phyloP scores from a whole-genome alignment of 1,139 yeast species.

The Kazachstania sp. region DNA sequence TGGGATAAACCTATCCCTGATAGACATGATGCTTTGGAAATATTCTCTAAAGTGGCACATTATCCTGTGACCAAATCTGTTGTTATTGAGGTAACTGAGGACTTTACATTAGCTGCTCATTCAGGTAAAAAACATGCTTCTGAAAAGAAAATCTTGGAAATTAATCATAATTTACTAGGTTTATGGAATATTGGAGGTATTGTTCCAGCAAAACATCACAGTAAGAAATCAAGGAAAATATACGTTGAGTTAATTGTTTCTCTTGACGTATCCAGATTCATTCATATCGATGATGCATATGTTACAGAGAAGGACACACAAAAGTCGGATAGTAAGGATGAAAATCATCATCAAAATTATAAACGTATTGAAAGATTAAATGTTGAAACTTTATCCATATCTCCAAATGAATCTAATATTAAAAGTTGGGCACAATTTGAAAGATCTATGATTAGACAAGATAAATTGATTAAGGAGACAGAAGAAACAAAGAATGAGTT shows the following conservation, averaged over 20 bases:
- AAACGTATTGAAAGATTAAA: slow-evolving; percentile 73
- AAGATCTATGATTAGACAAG: slow-evolving; percentile 73
- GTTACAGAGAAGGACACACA: slow-evolving; percentile 48
- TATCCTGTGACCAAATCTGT: slow-evolving; percentile 93
- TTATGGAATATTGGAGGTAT: slow-evolving; percentile 84
- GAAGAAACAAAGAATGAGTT: slow-evolving; percentile 97
- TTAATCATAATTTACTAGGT: slow-evolving; percentile 34
- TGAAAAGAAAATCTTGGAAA: neutral
- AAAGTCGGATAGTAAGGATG: slow-evolving; percentile 44
- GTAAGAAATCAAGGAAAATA: neutral
- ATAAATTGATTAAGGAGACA: slow-evolving; percentile 93
- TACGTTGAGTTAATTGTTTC: slow-evolving; percentile 41
- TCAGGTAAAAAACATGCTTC: slow-evolving; percentile 16
- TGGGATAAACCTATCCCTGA: slow-evolving; percentile 90
- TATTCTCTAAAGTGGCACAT: slow-evolving; percentile 84
- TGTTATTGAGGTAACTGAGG: slow-evolving; percentile 82
- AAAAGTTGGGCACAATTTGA: slow-evolving; percentile 67
- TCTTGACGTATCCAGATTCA: slow-evolving; percentile 93
- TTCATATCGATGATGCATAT: slow-evolving; percentile 86
- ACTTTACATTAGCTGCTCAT: slow-evolving; percentile 73
- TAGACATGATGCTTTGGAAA: slow-evolving; percentile 74
- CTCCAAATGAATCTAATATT: slow-evolving; percentile 53
- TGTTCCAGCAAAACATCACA: slow-evolving; percentile 25
- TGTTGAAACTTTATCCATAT: slow-evolving; percentile 50
- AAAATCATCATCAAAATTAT: slow-evolving; percentile 52